Evolutionary conservation across 225 moss, liverwort and hornwort genomes (phyloP), one percentile per base, ranked within the genome.

Genomic region (Antitrichia curtipendula): DNA sequence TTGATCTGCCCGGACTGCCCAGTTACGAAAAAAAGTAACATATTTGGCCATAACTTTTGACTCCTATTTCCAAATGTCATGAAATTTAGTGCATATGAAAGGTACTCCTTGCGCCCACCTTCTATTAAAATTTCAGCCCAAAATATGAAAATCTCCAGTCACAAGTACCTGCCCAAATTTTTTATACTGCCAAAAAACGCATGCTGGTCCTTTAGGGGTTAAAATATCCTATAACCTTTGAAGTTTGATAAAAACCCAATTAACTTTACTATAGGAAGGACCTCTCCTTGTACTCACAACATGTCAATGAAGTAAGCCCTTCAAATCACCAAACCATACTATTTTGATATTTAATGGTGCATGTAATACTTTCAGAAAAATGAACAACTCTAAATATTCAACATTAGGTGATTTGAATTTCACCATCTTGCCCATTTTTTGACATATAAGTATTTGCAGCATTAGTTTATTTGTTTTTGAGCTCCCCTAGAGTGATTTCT

Each of bases 401-500:
- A 19, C 5, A 43, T 7, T 2, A 32, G 2, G 0, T 20, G 20
- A 32, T 8, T 50, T 74, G 5, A 20, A 32, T 74, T 49, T 74
- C 19, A 74, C 21, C 20, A 49, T 12, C 2, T 74, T 2, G 2
- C 2, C 3, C 2, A 31, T 31, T n/a, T n/a, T n/a, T n/a, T n/a
- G n/a, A 32, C 7, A 7, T 47, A 4, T 20, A 49, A 4, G 2
- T 3, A 49, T 31, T 74, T 74, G 17, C 0, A 7, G 0, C 10
- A 31, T 74, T 18, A 10, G 1, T 12, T 49, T 7, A 19, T 47
- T 74, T 74, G 7, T 32, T 49, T 49, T 18, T 12, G 2, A 47
- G 11, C 3, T 72, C 2, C 4, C 3, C 2, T 4, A 0, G 11
- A 74, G 0, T 6, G 0, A 4, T 6, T 47, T 43, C 10, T 2